Conservation (phyloP, 805 yeast species). For the Gaillardinia entomophila region DNA sequence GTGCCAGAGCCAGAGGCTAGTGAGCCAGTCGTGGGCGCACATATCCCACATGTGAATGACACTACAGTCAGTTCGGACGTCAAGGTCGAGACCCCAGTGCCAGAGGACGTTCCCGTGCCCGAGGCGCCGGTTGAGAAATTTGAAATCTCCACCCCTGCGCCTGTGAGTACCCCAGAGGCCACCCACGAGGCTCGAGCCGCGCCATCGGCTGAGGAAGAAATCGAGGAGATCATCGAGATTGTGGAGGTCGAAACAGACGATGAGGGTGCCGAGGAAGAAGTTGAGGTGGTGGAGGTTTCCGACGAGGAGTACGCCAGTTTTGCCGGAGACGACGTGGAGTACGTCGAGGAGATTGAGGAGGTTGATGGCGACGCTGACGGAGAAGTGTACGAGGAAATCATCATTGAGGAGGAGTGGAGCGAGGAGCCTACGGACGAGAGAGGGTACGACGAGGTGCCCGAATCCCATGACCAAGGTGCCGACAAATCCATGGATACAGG, state of each 20-base stretch:
- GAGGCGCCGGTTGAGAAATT: not conserved
- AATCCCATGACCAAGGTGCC: not conserved
- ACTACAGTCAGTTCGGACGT: too few species aligned
- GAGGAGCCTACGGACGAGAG: slow-evolving; percentile 1
- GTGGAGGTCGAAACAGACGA: not conserved
- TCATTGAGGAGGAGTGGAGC: slow-evolving; percentile 2
- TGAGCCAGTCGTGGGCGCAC: slow-evolving; percentile 1
- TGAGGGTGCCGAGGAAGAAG: slow-evolving; percentile 2
- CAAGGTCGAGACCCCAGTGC: too few species aligned
- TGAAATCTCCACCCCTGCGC: slow-evolving; percentile 1
- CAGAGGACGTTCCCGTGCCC: not conserved
- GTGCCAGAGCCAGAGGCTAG: not conserved
- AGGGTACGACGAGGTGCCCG: slow-evolving; percentile 3
- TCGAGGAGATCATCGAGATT: slow-evolving; percentile 1
- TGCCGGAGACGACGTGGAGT: slow-evolving; percentile 1
- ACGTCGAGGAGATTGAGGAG: slow-evolving; percentile 1
- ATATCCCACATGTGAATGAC: too few species aligned
- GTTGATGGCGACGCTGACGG: not conserved
- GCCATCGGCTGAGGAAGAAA: not conserved
- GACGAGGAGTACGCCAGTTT: too few species aligned
- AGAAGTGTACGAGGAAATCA: not conserved
- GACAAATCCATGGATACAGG: not conserved
- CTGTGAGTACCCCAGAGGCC: not conserved
- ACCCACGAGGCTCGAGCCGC: not conserved
- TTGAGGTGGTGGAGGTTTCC: slow-evolving; percentile 2